phyloP scores from a whole-genome alignment of 2,329 filamentous ascomycete genomes.

The Setomelanomma holmii region DNA sequence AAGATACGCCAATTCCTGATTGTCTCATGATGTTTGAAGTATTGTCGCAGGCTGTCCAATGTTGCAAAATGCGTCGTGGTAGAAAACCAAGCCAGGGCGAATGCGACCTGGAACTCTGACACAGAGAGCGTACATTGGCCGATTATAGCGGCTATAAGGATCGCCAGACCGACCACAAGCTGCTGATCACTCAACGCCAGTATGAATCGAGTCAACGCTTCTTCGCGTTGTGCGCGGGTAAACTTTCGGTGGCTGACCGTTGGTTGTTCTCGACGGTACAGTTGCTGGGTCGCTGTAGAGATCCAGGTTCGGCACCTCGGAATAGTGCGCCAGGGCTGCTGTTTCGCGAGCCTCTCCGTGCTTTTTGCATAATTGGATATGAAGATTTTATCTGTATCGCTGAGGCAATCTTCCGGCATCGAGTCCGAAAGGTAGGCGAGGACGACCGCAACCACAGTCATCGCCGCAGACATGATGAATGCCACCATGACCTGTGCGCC shows the following conservation, averaged over 20 bases:
- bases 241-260: slow-evolving; percentile 10
- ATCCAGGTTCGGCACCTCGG: no score
- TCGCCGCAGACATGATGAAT: slow-evolving; percentile 18
- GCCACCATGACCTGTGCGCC: slow-evolving; percentile 15
- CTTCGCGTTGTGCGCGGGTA: slow-evolving; percentile 14
- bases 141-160: slow-evolving; percentile 22
- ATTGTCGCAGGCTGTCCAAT: slow-evolving; percentile 18
- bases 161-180: slow-evolving; percentile 26
- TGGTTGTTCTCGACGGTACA: no score
- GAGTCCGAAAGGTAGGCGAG: slow-evolving; percentile 25
- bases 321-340: no score
- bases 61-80: slow-evolving; percentile 31
- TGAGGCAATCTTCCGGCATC: slow-evolving; percentile 14
- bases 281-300: no score
- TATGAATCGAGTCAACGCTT: slow-evolving; percentile 29
- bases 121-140: slow-evolving; percentile 25
- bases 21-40: slow-evolving; percentile 21
- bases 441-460: slow-evolving; percentile 19
- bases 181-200: slow-evolving; percentile 35
- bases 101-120: slow-evolving; percentile 20
- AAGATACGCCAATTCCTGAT: no score
- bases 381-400: slow-evolving; percentile 15
- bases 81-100: slow-evolving; percentile 32
- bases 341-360: no score
- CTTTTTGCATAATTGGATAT: slow-evolving; percentile 8